A percentile compares a stretch with the other conserved stretches of the same genome.
Conservation (phyloP, 2,329 filamentous ascomycete species). For the Hypoxylon sp. region DNA sequence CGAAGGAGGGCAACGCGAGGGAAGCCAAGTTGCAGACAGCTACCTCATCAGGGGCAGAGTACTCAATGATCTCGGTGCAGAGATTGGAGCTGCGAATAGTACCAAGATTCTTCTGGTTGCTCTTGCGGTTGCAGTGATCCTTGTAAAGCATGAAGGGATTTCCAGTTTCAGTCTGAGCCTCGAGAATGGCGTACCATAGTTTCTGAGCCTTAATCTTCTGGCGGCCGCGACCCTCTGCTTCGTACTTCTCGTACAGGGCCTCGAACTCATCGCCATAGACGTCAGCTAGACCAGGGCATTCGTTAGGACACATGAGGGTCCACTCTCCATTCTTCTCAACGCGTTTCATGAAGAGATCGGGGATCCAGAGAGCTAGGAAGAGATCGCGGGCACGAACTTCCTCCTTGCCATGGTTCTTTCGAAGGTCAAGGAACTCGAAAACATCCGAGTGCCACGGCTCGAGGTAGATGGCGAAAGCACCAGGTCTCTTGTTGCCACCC, state of each 20-base stretch:
- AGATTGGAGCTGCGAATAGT: conserved; percentile 99
- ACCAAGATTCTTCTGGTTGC: conserved; percentile 99
- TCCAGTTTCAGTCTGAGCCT: conserved; percentile 98
- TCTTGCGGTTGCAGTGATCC: conserved; percentile 98
- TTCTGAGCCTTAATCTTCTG: conserved; percentile 97
- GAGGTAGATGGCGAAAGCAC: conserved; percentile 98
- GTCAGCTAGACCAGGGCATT: conserved; percentile 94
- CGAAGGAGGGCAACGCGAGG: conserved; percentile 89
- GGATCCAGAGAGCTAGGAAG: conserved; percentile 98
- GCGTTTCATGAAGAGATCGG: conserved; percentile 99
- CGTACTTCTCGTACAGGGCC: conserved; percentile 92
- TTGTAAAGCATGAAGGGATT: conserved; percentile 99
- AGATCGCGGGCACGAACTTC: conserved; percentile 96
- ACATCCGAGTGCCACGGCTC: conserved; percentile 99
- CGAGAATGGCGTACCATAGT: conserved; percentile 98
- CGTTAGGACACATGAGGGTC: conserved; percentile 98
- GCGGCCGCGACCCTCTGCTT: conserved; percentile 87
- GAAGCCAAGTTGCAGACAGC: conserved; percentile 99
- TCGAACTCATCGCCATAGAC: conserved; percentile 98
- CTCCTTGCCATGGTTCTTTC: conserved; percentile 99
- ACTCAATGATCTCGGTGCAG: conserved; percentile 99
- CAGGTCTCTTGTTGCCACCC: conserved; percentile 98
- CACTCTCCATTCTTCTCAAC: conserved; percentile 96
- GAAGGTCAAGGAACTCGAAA: conserved; percentile 95
- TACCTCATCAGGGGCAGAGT: conserved; percentile 96